These are phyloP conservation scores for Penicillium daleae DNA, from an alignment of 495 filamentous ascomycete genomes.

Conservation along the genomic window DNA sequence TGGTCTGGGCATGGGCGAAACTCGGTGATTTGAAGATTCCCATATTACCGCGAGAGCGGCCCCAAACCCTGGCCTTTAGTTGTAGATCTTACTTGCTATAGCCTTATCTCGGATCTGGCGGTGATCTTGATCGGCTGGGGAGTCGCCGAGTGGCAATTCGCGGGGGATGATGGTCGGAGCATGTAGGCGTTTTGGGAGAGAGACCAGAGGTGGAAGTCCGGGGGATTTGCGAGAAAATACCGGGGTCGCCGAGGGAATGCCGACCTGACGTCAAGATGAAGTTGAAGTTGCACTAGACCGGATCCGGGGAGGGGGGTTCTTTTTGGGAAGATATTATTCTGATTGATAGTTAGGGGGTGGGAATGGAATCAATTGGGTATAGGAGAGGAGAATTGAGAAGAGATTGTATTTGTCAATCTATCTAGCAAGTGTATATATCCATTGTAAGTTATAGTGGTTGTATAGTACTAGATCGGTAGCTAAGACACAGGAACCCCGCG, in stretches of 20 bases:
- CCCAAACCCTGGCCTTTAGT: no score
- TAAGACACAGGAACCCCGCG: neutral
- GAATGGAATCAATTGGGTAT: neutral
- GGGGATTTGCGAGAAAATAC: conserved; percentile 8
- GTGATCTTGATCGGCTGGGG: neutral
- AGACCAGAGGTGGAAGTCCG: neutral
- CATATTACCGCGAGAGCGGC: no score
- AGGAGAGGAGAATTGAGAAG: neutral
- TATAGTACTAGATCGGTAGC: neutral
- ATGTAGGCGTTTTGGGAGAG: neutral
- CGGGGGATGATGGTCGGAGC: neutral
- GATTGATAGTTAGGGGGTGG: neutral
- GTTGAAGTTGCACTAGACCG: neutral
- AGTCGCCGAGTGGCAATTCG: neutral
- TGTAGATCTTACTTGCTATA: no score
- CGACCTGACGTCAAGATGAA: conserved; percentile 36
- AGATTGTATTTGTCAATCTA: neutral
- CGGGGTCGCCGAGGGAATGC: conserved; percentile 27
- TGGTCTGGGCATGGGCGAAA: conserved; percentile 1
- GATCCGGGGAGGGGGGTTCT: neutral
- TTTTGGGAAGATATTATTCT: neutral
- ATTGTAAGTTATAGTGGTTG: neutral
- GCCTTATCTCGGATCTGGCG: neutral
- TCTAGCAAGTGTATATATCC: neutral
- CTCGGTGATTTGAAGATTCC: neutral